Evolutionary conservation across 192 early-diverging fungal species (phyloP).

Genomic region (Coemansia sp.): DNA sequence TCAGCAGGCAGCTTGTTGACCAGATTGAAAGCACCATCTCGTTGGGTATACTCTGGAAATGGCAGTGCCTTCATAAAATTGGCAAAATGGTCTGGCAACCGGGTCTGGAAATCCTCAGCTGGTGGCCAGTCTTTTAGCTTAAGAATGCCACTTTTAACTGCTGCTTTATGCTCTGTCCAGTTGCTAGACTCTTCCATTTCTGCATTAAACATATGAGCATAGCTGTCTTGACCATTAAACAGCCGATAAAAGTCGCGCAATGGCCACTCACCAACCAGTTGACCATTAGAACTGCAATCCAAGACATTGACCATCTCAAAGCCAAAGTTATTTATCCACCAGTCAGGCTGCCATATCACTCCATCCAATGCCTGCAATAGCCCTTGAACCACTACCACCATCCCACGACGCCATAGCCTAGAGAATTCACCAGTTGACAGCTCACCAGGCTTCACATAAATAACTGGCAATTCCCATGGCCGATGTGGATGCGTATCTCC

Average conservation of each 20-base stretch:
- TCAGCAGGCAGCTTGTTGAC: conserved; percentile 54
- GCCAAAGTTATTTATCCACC: conserved; percentile 41
- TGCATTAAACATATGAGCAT: conserved; percentile 10
- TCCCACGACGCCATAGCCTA: conserved; percentile 25
- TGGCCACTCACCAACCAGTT: conserved; percentile 17
- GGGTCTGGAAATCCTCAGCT: conserved; percentile 53
- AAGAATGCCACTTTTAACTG: conserved; percentile 27
- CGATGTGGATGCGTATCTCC: conserved; percentile 27
- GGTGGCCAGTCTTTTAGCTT: conserved; percentile 70
- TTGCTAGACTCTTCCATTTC: neutral
- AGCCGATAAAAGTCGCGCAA: conserved; percentile 55
- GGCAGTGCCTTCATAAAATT: conserved; percentile 61
- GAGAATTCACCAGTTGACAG: conserved; percentile 37
- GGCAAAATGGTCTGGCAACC: conserved; percentile 56
- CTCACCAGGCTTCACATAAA: conserved; percentile 24
- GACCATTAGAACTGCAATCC: conserved; percentile 45
- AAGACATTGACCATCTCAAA: conserved; percentile 51
- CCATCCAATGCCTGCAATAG: conserved; percentile 15
- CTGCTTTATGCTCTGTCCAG: conserved; percentile 24
- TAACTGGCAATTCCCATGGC: conserved; percentile 29
- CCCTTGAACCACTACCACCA: conserved; percentile 31
- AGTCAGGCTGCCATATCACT: conserved; percentile 29
- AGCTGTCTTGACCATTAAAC: conserved; percentile 48
- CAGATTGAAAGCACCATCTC: conserved; percentile 58
- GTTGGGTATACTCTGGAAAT: conserved; percentile 57